phyloP scores from a whole-genome alignment of 129 eudicot species.

The Calendula officinalis region DNA sequence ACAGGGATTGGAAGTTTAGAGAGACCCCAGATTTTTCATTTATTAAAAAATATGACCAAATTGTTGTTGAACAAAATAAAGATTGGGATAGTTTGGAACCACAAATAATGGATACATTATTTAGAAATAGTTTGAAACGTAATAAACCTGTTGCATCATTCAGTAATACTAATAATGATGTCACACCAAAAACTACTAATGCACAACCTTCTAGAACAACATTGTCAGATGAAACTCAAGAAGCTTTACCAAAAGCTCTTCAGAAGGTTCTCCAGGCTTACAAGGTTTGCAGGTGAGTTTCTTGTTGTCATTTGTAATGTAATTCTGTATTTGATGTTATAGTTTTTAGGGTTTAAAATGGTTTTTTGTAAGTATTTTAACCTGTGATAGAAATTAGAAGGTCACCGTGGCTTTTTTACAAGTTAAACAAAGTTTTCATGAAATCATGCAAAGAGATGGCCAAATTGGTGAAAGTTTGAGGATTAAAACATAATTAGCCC shows the following conservation, averaged over 20 bases:
- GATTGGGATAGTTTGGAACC: slow-evolving; percentile 49
- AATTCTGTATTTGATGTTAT: background rate
- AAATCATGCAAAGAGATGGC: too few species aligned
- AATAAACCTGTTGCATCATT: slow-evolving; percentile 31
- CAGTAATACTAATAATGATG: slow-evolving; percentile 20
- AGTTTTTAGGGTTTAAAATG: background rate
- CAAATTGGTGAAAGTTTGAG: too few species aligned
- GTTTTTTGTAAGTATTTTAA: too few species aligned
- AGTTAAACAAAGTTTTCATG: too few species aligned
- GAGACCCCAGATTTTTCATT: slow-evolving; percentile 55
- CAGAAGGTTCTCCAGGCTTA: slow-evolving; percentile 49
- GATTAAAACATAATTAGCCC: too few species aligned
- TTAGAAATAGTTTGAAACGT: slow-evolving; percentile 26
- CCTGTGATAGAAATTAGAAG: too few species aligned
- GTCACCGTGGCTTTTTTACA: too few species aligned
- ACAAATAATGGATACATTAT: slow-evolving; percentile 12
- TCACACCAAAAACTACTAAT: slow-evolving; percentile 32
- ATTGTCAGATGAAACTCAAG: slow-evolving; percentile 60
- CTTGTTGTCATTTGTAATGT: slow-evolving; percentile 5
- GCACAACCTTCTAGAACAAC: slow-evolving; percentile 32
- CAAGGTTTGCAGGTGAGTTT: slow-evolving; percentile 78
- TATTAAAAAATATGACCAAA: slow-evolving; percentile 45
- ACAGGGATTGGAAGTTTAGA: slow-evolving; percentile 77
- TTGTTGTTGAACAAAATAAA: slow-evolving; percentile 52
- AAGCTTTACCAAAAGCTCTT: slow-evolving; percentile 60